Evolutionary conservation across 2,329 filamentous ascomycete genomes (phyloP).

Genomic region (Triangularia verruculosa): DNA sequence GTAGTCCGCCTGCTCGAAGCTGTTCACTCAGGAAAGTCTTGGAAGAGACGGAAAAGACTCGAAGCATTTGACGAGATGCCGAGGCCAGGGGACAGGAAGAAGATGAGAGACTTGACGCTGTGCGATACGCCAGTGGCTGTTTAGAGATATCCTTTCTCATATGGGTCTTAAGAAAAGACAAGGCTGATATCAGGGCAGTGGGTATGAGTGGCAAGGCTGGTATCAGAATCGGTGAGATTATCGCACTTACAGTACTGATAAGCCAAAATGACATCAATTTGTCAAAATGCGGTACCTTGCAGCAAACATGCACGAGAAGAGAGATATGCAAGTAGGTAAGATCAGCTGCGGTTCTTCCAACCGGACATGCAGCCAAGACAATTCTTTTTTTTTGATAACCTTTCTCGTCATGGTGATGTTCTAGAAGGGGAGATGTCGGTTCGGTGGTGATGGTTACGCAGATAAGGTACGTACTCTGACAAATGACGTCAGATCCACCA

Average conservation of each 20-base stretch:
- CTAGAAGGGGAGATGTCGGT: not conserved
- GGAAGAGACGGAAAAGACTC: not conserved
- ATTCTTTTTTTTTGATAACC: not conserved
- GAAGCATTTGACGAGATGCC: no score
- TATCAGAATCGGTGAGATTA: not conserved
- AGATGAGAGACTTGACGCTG: not conserved
- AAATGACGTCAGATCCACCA: not conserved
- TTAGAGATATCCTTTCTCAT: no score
- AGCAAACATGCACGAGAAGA: not conserved
- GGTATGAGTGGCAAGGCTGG: not conserved
- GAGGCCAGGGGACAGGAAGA: no score
- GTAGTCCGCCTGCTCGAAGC: no score
- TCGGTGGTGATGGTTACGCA: not conserved
- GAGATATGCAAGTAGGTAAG: no score
- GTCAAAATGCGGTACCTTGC: not conserved
- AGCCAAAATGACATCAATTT: not conserved
- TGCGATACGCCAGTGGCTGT: not conserved
- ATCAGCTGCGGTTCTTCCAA: not conserved
- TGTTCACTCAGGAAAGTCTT: no score
- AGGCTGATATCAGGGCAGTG: not conserved
- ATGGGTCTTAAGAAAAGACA: no score
- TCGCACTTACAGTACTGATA: not conserved
- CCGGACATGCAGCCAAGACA: not conserved
- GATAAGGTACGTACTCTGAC: not conserved
- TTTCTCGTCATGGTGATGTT: not conserved